These are phyloP conservation scores for Aspergillus hancockii DNA, from an alignment of 495 filamentous ascomycete genomes.

Conservation along the genomic window DNA sequence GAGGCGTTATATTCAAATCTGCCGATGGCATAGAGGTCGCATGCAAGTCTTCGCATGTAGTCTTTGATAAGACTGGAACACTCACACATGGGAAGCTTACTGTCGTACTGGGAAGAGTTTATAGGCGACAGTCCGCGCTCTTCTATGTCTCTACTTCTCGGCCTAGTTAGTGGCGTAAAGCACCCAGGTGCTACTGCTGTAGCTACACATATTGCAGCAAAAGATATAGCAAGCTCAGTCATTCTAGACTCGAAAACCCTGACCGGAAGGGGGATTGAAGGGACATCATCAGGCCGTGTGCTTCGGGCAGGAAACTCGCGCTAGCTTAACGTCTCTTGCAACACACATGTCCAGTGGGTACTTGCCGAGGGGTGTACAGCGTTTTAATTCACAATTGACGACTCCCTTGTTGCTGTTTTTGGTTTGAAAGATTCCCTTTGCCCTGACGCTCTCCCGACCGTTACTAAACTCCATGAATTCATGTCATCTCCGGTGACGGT, in stretches of 20 bases:
- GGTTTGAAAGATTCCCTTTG: slow-evolving; percentile 63
- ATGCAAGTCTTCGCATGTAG: slow-evolving; percentile 60
- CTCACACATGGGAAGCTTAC: slow-evolving; percentile 63
- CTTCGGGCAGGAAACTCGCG: slow-evolving; percentile 64
- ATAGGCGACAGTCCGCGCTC: too few relatives aligned
- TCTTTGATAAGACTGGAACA: slow-evolving; percentile 86
- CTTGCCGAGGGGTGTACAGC: slow-evolving; percentile 54
- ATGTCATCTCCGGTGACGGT: slow-evolving; percentile 73
- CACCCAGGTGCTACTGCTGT: slow-evolving; percentile 71
- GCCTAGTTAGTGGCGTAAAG: slow-evolving; percentile 53
- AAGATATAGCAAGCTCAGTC: slow-evolving; percentile 29
- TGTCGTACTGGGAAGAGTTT: slow-evolving; percentile 46
- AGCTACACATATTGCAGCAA: slow-evolving; percentile 43
- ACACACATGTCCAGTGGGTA: slow-evolving; percentile 44
- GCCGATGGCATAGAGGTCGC: slow-evolving; percentile 64
- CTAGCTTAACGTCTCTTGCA: slow-evolving; percentile 51
- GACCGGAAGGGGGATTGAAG: slow-evolving; percentile 54
- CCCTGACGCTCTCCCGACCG: slow-evolving; percentile 49
- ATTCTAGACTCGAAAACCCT: slow-evolving; percentile 49
- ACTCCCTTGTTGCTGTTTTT: slow-evolving; percentile 53
- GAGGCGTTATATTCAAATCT: slow-evolving; percentile 69
- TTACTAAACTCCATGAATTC: slow-evolving; percentile 55
- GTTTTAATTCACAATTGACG: slow-evolving; percentile 62
- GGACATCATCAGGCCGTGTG: slow-evolving; percentile 23
- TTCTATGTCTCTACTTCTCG: slow-evolving; percentile 42